Conservation (phyloP, 1,139 yeast genomes). For the Trichomonascaceae sp. region DNA sequence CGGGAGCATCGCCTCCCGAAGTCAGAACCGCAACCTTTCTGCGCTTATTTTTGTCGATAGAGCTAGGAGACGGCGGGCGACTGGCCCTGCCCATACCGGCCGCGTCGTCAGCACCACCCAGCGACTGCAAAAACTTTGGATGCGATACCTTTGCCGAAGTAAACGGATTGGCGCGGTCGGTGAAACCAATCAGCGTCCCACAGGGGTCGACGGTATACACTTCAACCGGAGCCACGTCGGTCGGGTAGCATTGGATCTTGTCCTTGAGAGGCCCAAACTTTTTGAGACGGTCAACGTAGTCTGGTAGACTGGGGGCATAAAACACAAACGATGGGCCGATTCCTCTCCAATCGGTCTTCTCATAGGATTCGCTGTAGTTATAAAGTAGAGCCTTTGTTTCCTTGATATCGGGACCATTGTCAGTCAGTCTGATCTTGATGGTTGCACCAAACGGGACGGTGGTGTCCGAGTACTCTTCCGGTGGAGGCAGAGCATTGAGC, state of each 20-base stretch:
- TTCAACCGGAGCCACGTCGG: conserved; percentile 25
- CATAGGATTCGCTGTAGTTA: conserved; percentile 10
- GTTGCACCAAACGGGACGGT: conserved; percentile 14
- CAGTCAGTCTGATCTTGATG: conserved; percentile 22
- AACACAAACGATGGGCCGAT: conserved; percentile 23
- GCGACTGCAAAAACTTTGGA: conserved; percentile 3
- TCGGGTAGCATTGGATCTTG: conserved; percentile 24
- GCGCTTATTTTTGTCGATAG: conserved; percentile 4
- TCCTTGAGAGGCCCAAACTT: conserved; percentile 1
- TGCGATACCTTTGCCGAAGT: conserved; percentile 12
- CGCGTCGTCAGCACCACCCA: conserved; percentile 1
- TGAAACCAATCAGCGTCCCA: conserved; percentile 48
- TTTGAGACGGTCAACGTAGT: conserved; percentile 5
- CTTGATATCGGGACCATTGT: conserved; percentile 14
- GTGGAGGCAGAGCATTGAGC: conserved; percentile 9
- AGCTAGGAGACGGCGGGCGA: conserved; percentile 1
- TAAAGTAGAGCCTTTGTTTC: conserved; percentile 9
- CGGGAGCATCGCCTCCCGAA: conserved; percentile 98
- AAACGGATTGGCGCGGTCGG: conserved; percentile 26
- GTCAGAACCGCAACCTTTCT: conserved; percentile 84
- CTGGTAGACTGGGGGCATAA: conserved; percentile 16
- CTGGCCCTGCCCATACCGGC: conserved; percentile 1
- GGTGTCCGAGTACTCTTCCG: conserved; percentile 1
- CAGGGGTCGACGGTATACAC: conserved; percentile 48
- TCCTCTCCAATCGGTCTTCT: conserved; percentile 27